phyloP scores from a whole-genome alignment of 805 yeast genomes.

The Millerozyma miso region DNA sequence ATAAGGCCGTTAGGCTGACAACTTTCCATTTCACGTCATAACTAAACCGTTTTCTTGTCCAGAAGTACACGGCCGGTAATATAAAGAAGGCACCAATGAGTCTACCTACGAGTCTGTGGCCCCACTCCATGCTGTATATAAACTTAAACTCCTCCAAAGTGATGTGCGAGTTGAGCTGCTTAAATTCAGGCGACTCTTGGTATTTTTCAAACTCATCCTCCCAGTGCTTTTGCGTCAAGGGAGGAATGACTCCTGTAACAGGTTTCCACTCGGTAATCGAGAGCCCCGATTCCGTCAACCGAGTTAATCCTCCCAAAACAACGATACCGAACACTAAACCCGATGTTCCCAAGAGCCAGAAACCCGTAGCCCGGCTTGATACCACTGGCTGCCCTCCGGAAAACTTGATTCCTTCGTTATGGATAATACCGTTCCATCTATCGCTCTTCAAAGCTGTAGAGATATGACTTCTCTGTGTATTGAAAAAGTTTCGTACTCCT shows the following conservation, averaged over 20 bases:
- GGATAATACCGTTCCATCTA: not conserved
- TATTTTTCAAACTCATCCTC: constrained; percentile 77
- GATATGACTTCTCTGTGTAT: constrained; percentile 3
- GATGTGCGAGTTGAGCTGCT: constrained; percentile 82
- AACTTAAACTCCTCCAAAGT: constrained; percentile 90
- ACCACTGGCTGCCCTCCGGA: constrained; percentile 5
- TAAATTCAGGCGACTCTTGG: constrained; percentile 84
- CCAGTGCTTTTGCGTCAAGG: constrained; percentile 79
- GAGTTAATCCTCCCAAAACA: constrained; percentile 91
- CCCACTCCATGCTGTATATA: constrained; percentile 97
- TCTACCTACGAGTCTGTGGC: constrained; percentile 89
- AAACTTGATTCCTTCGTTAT: not conserved
- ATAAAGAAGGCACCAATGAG: constrained; percentile 81
- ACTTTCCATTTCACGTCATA: constrained; percentile 63
- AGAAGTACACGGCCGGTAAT: constrained; percentile 81
- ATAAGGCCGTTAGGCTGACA: constrained; percentile 65
- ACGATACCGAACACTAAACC: constrained; percentile 92
- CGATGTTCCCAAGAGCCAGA: constrained; percentile 85
- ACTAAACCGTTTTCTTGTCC: constrained; percentile 61
- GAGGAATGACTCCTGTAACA: constrained; percentile 92
- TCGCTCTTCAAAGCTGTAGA: not conserved
- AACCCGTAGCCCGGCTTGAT: constrained; percentile 54
- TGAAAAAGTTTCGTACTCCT: constrained; percentile 4
- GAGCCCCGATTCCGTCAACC: constrained; percentile 92
- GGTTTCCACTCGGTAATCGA: constrained; percentile 99